These are phyloP conservation scores for Paramecium caudatum DNA, from an alignment of 73 alveolate genomes.

Conservation along the genomic window DNA sequence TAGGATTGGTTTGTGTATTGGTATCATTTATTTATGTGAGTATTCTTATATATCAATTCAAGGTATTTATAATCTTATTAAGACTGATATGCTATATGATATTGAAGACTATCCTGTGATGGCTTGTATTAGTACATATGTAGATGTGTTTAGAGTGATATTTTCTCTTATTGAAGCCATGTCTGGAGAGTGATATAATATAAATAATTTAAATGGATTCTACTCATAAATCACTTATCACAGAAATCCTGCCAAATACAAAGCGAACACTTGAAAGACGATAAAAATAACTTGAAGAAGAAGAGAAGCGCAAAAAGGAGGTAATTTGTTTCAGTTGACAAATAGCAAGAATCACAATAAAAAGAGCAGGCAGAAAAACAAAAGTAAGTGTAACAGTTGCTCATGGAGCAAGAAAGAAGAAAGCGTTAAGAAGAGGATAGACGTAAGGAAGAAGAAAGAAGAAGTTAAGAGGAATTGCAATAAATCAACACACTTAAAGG, in stretches of 20 bases:
- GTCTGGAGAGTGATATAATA: background rate
- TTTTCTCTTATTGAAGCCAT: background rate
- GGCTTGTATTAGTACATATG: background rate
- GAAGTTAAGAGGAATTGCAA: conserved; percentile 68
- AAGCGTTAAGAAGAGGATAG: conserved; percentile 42
- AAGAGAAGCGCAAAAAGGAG: conserved; percentile 66
- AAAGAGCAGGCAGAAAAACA: background rate
- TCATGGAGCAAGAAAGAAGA: background rate
- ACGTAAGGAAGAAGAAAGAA: conserved; percentile 59
- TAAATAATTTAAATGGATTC: conserved; percentile 23
- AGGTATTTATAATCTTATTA: background rate
- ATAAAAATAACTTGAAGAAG: conserved; percentile 69
- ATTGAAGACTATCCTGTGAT: background rate
- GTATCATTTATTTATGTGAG: background rate
- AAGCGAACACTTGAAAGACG: conserved; percentile 72
- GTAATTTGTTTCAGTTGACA: background rate
- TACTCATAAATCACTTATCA: conserved; percentile 34
- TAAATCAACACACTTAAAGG: conserved; percentile 71
- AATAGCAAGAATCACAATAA: background rate
- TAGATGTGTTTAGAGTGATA: background rate
- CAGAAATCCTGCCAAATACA: conserved; percentile 75
- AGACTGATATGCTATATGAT: conserved; percentile 24
- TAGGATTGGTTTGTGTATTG: too few relatives aligned
- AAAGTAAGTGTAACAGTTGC: background rate
- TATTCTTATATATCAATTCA: background rate